Evolutionary conservation across 1,284 basidiomycete genomes (phyloP).

Genomic region (Fomitopsis pinicola): DNA sequence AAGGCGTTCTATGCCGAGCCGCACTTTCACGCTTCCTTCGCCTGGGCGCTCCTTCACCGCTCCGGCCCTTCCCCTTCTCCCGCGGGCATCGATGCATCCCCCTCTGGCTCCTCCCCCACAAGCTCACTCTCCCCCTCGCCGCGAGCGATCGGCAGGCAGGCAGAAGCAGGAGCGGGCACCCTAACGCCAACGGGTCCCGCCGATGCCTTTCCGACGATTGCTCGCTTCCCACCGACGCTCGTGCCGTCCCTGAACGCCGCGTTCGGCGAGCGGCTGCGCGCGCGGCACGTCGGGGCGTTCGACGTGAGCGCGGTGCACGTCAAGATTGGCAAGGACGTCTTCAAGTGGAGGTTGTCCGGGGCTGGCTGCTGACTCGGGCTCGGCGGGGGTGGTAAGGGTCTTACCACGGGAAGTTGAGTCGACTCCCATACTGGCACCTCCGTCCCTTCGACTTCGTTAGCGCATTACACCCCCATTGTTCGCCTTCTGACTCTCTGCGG

Average conservation of each 20-base stretch:
- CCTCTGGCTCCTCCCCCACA: background rate
- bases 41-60: conserved; percentile 54
- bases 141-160: background rate
- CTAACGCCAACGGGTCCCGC: background rate
- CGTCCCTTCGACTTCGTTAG: no score
- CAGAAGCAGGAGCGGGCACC: background rate
- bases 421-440: no score
- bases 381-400: no score
- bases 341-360: conserved; percentile 33
- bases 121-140: background rate
- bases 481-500: no score
- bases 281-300: conserved; percentile 46
- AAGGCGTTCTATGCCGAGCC: conserved; percentile 70
- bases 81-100: background rate
- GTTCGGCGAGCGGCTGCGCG: conserved; percentile 31
- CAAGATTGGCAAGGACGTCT: conserved; percentile 63
- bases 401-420: no score
- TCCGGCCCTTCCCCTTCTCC: background rate
- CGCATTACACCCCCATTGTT: no score
- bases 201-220: conserved; percentile 40
- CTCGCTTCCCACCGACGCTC: conserved; percentile 45
- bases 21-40: conserved; percentile 78
- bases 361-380: no score
- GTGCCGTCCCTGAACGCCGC: conserved; percentile 44
- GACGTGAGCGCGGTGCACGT: conserved; percentile 49